phyloP scores from a whole-genome alignment of 257 asterid species.

The Gardenia jasminoides region DNA sequence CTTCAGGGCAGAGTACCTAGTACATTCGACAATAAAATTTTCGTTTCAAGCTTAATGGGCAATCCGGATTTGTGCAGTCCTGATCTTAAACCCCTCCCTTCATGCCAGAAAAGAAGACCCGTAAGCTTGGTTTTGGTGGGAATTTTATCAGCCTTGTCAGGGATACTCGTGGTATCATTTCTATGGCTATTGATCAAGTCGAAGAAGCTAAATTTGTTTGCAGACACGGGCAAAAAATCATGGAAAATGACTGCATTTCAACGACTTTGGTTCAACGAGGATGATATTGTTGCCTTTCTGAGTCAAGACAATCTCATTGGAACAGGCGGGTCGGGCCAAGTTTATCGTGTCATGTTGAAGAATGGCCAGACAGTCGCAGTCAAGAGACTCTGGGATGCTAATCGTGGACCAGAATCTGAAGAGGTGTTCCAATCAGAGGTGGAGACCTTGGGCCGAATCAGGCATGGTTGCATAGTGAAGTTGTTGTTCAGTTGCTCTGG shows the following conservation, averaged over 20 bases:
- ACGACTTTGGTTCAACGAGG: constrained; percentile 47
- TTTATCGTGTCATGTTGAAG: constrained; percentile 58
- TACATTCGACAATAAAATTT: constrained; percentile 41
- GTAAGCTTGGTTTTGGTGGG: constrained; percentile 39
- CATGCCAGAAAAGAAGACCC: constrained; percentile 51
- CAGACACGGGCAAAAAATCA: constrained; percentile 28
- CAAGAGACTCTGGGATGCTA: constrained; percentile 74
- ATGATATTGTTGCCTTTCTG: constrained; percentile 51
- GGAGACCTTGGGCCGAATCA: constrained; percentile 52
- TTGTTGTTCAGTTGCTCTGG: constrained; percentile 61
- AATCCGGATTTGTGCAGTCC: constrained; percentile 72
- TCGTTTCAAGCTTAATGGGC: constrained; percentile 48
- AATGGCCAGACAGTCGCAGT: constrained; percentile 70
- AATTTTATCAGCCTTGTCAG: constrained; percentile 49
- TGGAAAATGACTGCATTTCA: constrained; percentile 76
- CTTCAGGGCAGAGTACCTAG: constrained; percentile 71
- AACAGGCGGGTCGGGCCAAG: constrained; percentile 78
- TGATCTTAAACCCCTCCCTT: constrained; percentile 47
- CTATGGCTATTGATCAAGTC: constrained; percentile 55
- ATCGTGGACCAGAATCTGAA: constrained; percentile 43
- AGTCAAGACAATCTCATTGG: constrained; percentile 62
- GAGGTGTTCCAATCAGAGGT: constrained; percentile 53
- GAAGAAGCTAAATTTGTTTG: constrained; percentile 33
- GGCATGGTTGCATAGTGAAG: constrained; percentile 75
- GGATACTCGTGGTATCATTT: constrained; percentile 43